Evolutionary conservation across 805 yeast species (phyloP), one percentile per base, ranked within the genome.

Genomic region (Cyberlindnera mississippiensis): DNA sequence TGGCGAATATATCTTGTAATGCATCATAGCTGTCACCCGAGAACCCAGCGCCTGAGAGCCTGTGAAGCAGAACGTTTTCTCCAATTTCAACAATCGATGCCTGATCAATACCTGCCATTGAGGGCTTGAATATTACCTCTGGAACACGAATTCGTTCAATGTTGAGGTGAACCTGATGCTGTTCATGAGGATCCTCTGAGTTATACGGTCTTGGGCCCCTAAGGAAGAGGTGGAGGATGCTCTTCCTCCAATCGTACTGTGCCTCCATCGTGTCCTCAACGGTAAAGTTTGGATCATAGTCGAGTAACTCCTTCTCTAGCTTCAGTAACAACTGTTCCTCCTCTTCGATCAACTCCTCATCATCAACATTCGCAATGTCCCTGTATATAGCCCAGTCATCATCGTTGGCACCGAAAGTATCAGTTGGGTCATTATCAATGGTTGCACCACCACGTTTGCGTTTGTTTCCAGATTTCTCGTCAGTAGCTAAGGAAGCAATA

Each of bases 371-470:
- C 15, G 87, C 77, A 42, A 89, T 84, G 56, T 87, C 93, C 53
- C 93, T 75, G 60, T 91, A 91, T 14, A 88, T 81, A 17, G 84
- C 78, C 97, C 97, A 91, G 62, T 93, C 99, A 42, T 85, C 96
- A 59, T 91, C 98, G 56, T 88, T 81, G 2, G 96, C 90, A 42
- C 97, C 98, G 63, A 91, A 90, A 0, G 90, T 86, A 63, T 91
- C 98, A 54, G 80, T 87, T 13, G 95, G 95, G 60, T 88, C 97
- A 51, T 86, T 87, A 56, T 87, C 96, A 27, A 85, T 82, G 1
- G 89, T 78, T 1, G 81, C 77, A 51, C 74, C 77, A 6, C 71
- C 75, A 54, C 83, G 70, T 29, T 72, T 73, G 37, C 74, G 70
- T 28, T 69, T 53, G 0, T 52, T 41, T 6, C 52, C 55, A 34